Evolutionary conservation across 164 flowering plant species (phyloP), one percentile per base, ranked within the genome.

Genomic region (Euptelea pleiosperma): DNA sequence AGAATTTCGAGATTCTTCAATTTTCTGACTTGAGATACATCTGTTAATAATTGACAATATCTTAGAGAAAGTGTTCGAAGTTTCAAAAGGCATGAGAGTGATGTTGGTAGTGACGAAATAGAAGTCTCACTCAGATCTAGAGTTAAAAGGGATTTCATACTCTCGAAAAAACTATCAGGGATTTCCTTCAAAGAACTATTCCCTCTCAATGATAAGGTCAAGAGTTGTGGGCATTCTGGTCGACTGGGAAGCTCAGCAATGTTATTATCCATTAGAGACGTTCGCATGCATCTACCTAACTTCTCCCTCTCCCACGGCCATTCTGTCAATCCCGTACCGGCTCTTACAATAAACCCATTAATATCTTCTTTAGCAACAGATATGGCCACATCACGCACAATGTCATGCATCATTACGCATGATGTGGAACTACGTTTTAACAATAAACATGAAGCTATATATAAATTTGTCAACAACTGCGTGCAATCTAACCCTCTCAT

Each of bases 251-350:
- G 54, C 26, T 2, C 30, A 16, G 14, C 0, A 28, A 65, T 43
- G 2, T 33, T 4, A 51, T 44, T 57, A 31, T 36, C 26, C 35
- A n/a, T n/a, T n/a, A n/a, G n/a, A n/a, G n/a, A n/a, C n/a, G n/a
- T n/a, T n/a, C n/a, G n/a, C n/a, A n/a, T 34, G 25, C 29, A 58
- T n/a, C n/a, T n/a, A n/a, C n/a, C n/a, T n/a, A n/a, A n/a, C 7
- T 36, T 29, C 31, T 57, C 68, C 11, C 11, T 62, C 34, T 46
- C 60, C 22, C n/a, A n/a, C n/a, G 51, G 68, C 57, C 57, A 64
- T 8, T 50, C 52, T 45, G 3, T 30, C 49, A 55, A 37, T 36
- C 49, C 52, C 11, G 6, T 0, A 43, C 34, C 66, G 0, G 55
- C 53, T 37, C 36, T 45, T 43, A 33, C 48, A 9, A 58, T 0